These are phyloP conservation scores for Sclerotiophoma versabilis DNA, from an alignment of 2,329 filamentous ascomycete genomes.

Conservation along the genomic window DNA sequence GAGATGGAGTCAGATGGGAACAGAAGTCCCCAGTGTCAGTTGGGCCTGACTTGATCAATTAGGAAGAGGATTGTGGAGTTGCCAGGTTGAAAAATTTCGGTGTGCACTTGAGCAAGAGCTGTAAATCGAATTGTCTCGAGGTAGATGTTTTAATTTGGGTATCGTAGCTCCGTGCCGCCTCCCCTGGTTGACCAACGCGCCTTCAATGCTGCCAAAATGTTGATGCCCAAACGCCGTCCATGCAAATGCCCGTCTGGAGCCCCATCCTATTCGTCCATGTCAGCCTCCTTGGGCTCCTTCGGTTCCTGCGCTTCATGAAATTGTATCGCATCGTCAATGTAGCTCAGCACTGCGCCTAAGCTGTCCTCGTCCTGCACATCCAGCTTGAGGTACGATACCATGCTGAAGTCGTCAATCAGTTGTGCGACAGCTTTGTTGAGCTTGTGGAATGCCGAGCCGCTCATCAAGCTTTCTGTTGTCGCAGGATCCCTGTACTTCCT, in stretches of 20 bases:
- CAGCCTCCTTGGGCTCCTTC: constrained; percentile 70
- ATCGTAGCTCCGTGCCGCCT: constrained; percentile 9
- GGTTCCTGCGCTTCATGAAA: constrained; percentile 94
- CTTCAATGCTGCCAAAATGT: constrained; percentile 11
- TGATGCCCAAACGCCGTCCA: constrained; percentile 13
- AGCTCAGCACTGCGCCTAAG: constrained; percentile 81
- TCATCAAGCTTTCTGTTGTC: constrained; percentile 75
- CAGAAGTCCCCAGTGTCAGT: constrained; percentile 31
- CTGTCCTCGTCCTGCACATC: constrained; percentile 93
- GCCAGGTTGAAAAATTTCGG: no score
- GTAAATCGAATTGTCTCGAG: background rate
- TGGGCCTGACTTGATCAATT: constrained; percentile 6
- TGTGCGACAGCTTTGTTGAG: constrained; percentile 88
- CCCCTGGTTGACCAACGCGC: constrained; percentile 2
- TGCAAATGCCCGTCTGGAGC: constrained; percentile 7
- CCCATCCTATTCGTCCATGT: constrained; percentile 14
- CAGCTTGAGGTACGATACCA: constrained; percentile 93
- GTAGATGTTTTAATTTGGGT: constrained; percentile 7
- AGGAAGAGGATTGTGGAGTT: background rate
- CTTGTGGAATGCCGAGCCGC: constrained; percentile 78
- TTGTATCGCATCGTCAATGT: constrained; percentile 93
- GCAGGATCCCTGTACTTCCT: constrained; percentile 66
- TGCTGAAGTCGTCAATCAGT: constrained; percentile 95
- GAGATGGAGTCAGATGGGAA: constrained; percentile 61
- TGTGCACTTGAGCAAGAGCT: no score